Base-by-base conservation (phyloP, 2,329 filamentous ascomycete species). In the Stagonosporopsis cucurbitacearum region DNA sequence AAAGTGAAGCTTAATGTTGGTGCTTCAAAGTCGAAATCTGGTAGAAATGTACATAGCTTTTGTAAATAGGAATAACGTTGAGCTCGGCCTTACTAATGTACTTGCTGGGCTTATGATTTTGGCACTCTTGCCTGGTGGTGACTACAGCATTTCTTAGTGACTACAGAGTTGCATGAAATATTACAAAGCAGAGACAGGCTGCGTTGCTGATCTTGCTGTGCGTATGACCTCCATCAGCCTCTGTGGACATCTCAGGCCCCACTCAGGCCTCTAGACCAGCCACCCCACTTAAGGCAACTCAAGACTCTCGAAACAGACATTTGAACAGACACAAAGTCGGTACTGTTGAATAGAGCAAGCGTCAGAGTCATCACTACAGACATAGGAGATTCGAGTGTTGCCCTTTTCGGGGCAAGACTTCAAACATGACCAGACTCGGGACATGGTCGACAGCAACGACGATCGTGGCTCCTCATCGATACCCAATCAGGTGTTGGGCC, bases 401-500 rank as follows among this genome's bases (percentile, higher is more conserved):
- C 36, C 47, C 47, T 46, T 47, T 19, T 22, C n/a, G 20, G 41
- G 30, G 22, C 13, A 37, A 25, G 23, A 37, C 25, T 17, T 30
- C 22, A 23, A 20, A 47, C 25, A 15, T 26, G 48, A 17, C 51
- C 37, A 30, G 19, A 39, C 36, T 32, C 19, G 41, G 36, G 41
- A 35, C 52, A 50, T 40, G 40, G 25, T 32, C 26, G n/a, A 43
- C 41, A 32, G 42, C 6, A 47, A 46, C 40, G 44, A 49, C 44
- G 53, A 50, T 56, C 46, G 47, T 51, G 37, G 32, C 32, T 46
- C 52, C 26, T 33, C 47, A 43, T 35, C 42, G 47, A 37, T 56
- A 51, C 53, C 53, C 53, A 56, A 56, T 56, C 47, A 51, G 20
- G 37, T n/a, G 19, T 51, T 51, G 48, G 53, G 53, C 53, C 37